These are phyloP conservation scores for Pachyrhizus erosus DNA, from an alignment of 306 rosid species.

Conservation along the genomic window DNA sequence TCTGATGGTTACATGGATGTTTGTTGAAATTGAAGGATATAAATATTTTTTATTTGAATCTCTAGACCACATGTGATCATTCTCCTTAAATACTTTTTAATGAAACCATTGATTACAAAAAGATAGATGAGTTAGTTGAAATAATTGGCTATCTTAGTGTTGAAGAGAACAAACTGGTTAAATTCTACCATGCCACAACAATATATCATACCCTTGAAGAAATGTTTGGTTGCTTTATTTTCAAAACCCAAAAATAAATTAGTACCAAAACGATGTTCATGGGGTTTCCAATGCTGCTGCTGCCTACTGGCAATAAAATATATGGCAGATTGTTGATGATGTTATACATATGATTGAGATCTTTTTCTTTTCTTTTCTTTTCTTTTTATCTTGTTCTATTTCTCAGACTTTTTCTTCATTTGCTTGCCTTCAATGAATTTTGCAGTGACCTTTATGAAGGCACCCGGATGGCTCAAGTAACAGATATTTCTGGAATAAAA, in stretches of 20 bases:
- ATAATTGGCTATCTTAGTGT: neutral
- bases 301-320: neutral
- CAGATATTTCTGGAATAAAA: slow-evolving; percentile 67
- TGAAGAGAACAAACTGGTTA: neutral
- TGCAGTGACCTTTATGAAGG: slow-evolving; percentile 85
- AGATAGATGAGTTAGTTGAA: neutral
- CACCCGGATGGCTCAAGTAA: slow-evolving; percentile 68
- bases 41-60: slow-evolving; percentile 2
- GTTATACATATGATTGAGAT: neutral
- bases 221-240: neutral
- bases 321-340: neutral
- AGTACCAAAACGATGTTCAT: neutral
- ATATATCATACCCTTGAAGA: neutral
- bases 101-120: slow-evolving; percentile 5
- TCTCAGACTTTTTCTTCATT: slow-evolving; percentile 23
- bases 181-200: slow-evolving; percentile 5
- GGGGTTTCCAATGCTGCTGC: neutral
- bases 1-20: neutral
- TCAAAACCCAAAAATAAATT: neutral
- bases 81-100: neutral
- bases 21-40: neutral
- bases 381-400: neutral
- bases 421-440: slow-evolving; percentile 37
- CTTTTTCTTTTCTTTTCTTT: too few relatives aligned
- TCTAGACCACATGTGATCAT: neutral